Conservation (phyloP, 2,329 filamentous ascomycete genomes). For the Fusarium sp. region DNA sequence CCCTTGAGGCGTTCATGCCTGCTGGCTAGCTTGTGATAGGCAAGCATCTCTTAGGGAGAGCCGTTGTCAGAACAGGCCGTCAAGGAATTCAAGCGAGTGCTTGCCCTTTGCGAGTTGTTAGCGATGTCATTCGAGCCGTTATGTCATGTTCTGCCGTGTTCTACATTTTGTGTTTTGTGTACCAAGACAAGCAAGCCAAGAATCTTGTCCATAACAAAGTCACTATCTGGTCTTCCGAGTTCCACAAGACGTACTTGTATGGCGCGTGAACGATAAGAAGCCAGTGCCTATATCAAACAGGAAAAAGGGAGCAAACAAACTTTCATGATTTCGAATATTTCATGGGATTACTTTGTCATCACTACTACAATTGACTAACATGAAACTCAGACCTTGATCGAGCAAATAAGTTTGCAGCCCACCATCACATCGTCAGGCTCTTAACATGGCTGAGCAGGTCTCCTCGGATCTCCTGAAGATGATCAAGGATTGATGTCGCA, state of each 20-base stretch:
- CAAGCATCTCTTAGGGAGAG: conserved; percentile 15
- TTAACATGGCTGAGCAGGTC: conserved; percentile 12
- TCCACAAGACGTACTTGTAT: conserved; percentile 33
- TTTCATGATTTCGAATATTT: background rate
- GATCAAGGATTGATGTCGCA: conserved; percentile 12
- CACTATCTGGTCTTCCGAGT: conserved; percentile 25
- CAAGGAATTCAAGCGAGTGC: conserved; percentile 25
- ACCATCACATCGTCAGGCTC: background rate
- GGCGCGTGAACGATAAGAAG: conserved; percentile 17
- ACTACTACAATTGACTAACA: conserved; percentile 18
- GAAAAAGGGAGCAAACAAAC: conserved; percentile 23
- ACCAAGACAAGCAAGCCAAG: conserved; percentile 26
- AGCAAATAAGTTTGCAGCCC: background rate
- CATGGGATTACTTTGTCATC: background rate
- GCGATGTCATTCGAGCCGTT: conserved; percentile 23
- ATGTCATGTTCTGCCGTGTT: conserved; percentile 26
- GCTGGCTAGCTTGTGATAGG: conserved; percentile 5
- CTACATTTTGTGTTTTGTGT: conserved; percentile 23
- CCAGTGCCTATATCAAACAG: conserved; percentile 22
- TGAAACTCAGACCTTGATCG: background rate
- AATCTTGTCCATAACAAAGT: conserved; percentile 21
- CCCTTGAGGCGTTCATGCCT: background rate
- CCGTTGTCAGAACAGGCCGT: conserved; percentile 2
- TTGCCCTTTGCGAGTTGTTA: conserved; percentile 31
- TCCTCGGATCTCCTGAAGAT: conserved; percentile 1